These are phyloP conservation scores for Spencermartinsiella europaea DNA, from an alignment of 805 yeast species.

Conservation along the genomic window DNA sequence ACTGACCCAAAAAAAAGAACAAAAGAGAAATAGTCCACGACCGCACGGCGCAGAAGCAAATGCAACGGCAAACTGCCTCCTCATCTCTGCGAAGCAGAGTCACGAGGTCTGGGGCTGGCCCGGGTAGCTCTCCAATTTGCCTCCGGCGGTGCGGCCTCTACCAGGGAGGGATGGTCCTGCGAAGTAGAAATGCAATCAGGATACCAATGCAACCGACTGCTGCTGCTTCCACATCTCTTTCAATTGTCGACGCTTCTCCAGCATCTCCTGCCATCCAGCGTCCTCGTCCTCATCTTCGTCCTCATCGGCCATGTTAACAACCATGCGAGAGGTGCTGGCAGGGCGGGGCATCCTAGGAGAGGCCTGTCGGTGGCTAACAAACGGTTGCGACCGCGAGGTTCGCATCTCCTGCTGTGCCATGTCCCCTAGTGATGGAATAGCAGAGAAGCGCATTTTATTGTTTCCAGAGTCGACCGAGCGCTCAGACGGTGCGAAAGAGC, in stretches of 20 bases:
- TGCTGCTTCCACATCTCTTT: constrained; percentile 21
- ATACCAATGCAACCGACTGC: constrained; percentile 5
- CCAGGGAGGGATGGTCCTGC: too few species aligned
- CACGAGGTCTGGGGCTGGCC: too few species aligned
- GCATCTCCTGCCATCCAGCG: constrained; percentile 23
- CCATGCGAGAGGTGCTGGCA: constrained; percentile 5
- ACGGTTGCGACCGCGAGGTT: constrained; percentile 2
- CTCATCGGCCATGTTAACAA: constrained; percentile 13
- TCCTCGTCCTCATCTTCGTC: constrained; percentile 26
- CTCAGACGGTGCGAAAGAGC: constrained; percentile 19
- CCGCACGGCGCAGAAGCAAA: too few species aligned
- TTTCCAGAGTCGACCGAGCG: constrained; percentile 9
- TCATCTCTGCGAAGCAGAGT: too few species aligned
- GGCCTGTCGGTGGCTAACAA: background rate
- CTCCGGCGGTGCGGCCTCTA: too few species aligned
- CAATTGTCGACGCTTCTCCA: constrained; percentile 19
- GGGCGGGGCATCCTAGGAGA: constrained; percentile 5
- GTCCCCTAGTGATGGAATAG: background rate
- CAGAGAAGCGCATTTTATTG: background rate
- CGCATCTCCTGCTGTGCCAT: background rate
- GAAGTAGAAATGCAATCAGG: background rate
- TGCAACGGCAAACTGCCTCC: too few species aligned
- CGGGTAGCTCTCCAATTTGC: too few species aligned
- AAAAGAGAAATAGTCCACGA: too few species aligned
- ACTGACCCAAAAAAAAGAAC: too few species aligned